These are phyloP conservation scores for Fusarium chuoi DNA, from an alignment of 2,329 filamentous ascomycete genomes.

Conservation along the genomic window DNA sequence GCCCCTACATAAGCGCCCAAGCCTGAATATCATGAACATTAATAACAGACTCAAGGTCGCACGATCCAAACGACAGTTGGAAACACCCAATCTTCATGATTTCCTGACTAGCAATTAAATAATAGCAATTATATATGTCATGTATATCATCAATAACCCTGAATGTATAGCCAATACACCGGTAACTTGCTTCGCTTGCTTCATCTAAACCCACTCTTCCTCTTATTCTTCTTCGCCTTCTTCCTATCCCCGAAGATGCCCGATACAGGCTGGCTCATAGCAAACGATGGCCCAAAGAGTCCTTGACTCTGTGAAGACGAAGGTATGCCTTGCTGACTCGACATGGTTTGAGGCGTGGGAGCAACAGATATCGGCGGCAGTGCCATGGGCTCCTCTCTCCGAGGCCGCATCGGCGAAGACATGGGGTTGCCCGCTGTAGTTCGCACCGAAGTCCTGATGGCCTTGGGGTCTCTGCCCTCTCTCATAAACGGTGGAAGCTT, in stretches of 20 bases:
- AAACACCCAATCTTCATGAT: not conserved
- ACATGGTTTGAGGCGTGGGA: slow-evolving; percentile 47
- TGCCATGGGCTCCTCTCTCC: slow-evolving; percentile 19
- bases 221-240: slow-evolving; percentile 57
- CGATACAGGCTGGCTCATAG: slow-evolving; percentile 59
- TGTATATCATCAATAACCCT: not conserved
- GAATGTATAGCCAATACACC: not conserved
- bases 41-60: not conserved
- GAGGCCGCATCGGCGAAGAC: slow-evolving; percentile 23
- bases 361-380: slow-evolving; percentile 29
- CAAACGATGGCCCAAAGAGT: slow-evolving; percentile 43
- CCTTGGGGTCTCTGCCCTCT: slow-evolving; percentile 37
- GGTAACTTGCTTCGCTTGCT: not conserved
- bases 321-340: slow-evolving; percentile 49
- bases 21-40: slow-evolving; percentile 18
- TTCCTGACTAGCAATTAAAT: not conserved
- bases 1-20: slow-evolving; percentile 10
- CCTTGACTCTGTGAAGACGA: slow-evolving; percentile 51
- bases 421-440: not conserved
- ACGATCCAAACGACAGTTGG: not conserved
- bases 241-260: slow-evolving; percentile 59
- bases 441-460: not conserved
- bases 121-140: not conserved
- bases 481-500: slow-evolving; percentile 44
- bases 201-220: slow-evolving; percentile 55